Evolutionary conservation across 768 basidiomycete genomes (phyloP), one percentile per base, ranked within the genome.

Genomic region (Mycena vulgaris): DNA sequence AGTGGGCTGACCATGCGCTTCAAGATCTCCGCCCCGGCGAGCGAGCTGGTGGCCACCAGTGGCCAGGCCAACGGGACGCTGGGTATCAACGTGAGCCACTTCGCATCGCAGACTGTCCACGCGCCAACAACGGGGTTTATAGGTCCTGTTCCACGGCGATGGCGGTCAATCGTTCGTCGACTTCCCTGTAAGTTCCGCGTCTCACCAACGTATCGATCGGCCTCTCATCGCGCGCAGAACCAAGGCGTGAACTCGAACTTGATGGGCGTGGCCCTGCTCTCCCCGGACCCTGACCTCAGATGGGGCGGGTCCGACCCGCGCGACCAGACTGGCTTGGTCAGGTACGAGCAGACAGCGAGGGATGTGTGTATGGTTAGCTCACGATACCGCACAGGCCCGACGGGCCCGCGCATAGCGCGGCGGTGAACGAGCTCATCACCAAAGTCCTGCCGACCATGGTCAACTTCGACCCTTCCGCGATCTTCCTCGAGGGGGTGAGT

Each of bases 1-100:
- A 77, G 76, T 61, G 78, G 78, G 39, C 55, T 78, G 55, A 76
- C 33, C 40, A 76, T 78, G 74, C 75, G 78, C 48, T 78, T 76
- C 72, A 77, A 77, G 58, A 73, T 78, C 47, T 78, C 78, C 5
- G 78, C 76, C 8, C 78, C 78, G 1, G 66, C 73, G 30, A 64
- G 68, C 8, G 78, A 76, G 68, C 66, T 78, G 3, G 75, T 77
- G 16, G 65, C 68, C n/a, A 72, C 62, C 17, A 55, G 42, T 31
- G 74, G 30, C 6, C 28, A 37, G 19, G 74, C 62, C 11, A 48
- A 70, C 1, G 76, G 75, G 17, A 75, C 56, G 19, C 37, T 78
- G 51, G 78, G 78, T 5, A 47, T 78, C 39, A 77, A 77, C 63
- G 78, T 76, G n/a, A 28, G 70, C 45, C 11, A n/a, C 56, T 25